Conservation (phyloP, 345 rosid species). For the Eucalyptus rudis region DNA sequence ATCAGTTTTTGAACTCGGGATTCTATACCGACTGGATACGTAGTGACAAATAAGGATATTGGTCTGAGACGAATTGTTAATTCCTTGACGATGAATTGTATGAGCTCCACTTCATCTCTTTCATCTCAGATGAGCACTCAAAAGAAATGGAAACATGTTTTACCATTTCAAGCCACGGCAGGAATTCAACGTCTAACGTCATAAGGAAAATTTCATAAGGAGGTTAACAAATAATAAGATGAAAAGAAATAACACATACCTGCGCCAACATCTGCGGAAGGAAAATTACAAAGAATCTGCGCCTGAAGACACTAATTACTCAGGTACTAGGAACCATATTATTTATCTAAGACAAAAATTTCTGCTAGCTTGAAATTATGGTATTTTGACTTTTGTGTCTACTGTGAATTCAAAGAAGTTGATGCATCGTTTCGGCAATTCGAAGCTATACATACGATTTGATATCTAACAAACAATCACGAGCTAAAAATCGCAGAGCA, state of each 20-base stretch:
- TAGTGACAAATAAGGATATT: rapidly evolving
- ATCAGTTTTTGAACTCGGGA: rapidly evolving
- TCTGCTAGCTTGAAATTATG: too few relatives aligned
- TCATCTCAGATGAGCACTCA: neutral
- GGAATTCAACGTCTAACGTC: neutral
- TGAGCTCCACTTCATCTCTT: too few relatives aligned
- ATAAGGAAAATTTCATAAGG: too few relatives aligned
- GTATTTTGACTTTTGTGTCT: too few relatives aligned
- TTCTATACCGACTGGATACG: rapidly evolving
- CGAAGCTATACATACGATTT: too few relatives aligned
- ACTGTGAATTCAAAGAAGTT: too few relatives aligned
- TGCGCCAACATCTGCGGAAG: rapidly evolving
- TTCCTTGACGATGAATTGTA: rapidly evolving
- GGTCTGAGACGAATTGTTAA: too few relatives aligned
- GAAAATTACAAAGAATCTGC: neutral
- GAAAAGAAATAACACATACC: neutral
- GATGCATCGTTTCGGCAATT: too few relatives aligned
- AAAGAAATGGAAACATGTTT: neutral
- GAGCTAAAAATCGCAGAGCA: too few relatives aligned
- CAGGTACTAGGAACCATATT: rapidly evolving
- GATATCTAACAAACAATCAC: too few relatives aligned
- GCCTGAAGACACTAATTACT: rapidly evolving
- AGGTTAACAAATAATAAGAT: rapidly evolving
- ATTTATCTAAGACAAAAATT: too few relatives aligned
- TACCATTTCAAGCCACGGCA: neutral